Conservation (phyloP, 176 grass and related monocot species). For the Poa pratensis region DNA sequence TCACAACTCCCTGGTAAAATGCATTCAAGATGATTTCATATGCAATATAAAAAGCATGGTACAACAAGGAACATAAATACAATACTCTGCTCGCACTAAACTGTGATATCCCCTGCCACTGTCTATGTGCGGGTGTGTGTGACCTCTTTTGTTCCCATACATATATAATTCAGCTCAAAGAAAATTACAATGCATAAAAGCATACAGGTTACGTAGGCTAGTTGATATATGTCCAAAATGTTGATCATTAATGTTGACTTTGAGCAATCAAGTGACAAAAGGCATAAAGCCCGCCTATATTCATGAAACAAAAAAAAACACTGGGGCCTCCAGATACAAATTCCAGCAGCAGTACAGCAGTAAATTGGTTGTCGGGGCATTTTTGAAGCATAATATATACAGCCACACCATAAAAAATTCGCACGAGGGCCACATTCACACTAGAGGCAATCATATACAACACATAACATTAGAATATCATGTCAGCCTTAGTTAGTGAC, state of each 20-base stretch:
- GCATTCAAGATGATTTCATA: not conserved
- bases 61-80: not conserved
- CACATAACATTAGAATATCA: not conserved
- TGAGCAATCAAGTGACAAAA: not conserved
- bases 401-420: not conserved
- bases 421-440: not conserved
- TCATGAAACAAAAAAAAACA: not conserved
- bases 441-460: not conserved
- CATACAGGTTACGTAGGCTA: slow-evolving; percentile 3
- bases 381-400: not conserved
- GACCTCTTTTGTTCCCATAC: slow-evolving; percentile 18
- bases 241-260: not conserved
- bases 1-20: not conserved
- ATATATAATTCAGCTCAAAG: not conserved
- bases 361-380: not conserved
- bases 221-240: not conserved
- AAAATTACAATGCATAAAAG: slow-evolving; percentile 2
- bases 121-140: not conserved
- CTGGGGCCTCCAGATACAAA: not conserved
- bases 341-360: not conserved
- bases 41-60: slow-evolving; percentile 23
- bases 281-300: not conserved
- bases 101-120: not conserved
- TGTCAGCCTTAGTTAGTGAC: not conserved
- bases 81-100: not conserved